Base-by-base conservation (phyloP, 495 filamentous ascomycete genomes). In the Lasiosphaeria ovina region DNA sequence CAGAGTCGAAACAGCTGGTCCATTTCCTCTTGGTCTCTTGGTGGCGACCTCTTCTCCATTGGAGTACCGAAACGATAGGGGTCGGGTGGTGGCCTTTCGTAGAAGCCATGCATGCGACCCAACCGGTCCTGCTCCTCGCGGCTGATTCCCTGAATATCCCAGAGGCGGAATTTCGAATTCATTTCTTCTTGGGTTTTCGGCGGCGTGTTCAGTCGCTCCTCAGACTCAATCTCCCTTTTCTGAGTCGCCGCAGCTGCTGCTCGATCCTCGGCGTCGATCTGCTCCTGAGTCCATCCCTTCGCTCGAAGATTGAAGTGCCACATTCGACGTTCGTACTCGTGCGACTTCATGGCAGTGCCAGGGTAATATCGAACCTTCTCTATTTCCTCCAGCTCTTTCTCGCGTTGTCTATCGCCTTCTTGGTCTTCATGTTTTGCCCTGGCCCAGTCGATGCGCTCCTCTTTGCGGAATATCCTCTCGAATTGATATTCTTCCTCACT, bases 311-410 rank as follows among this genome's bases (percentile, higher is more conserved):
- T 35, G 48, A 63, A 53, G 1, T 59, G 31, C 12, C 50, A 48
- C 36, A 54, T 45, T 47, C 35, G 51, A 35, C 6, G 10, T 1
- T 54, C 7, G 40, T 54, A 59, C 57, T 59, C 57, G 12, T 11
- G 10, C 32, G 17, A 48, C 3, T 35, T 45, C 0, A 36, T 4
- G 14, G 14, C 11, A 51, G 53, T 61, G 44, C 40, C 59, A 6
- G 51, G 51, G 0, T 3, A 2, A 56, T 57, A 61, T 48, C 34
- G 0, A 44, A 56, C 40, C 52, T 49, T 50, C 16, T 52, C 38
- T 40, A 61, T 61, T 42, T 50, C 53, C 17, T 61, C 59, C 32
- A 54, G 53, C 36, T 48, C 33, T 55, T 61, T 35, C 38, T 50
- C 6, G 42, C 17, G 36, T 52, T 35, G 42, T 40, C 53, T 61